Base-by-base conservation (phyloP, 192 early-diverging fungal genomes). In the Coemansia reversa region DNA sequence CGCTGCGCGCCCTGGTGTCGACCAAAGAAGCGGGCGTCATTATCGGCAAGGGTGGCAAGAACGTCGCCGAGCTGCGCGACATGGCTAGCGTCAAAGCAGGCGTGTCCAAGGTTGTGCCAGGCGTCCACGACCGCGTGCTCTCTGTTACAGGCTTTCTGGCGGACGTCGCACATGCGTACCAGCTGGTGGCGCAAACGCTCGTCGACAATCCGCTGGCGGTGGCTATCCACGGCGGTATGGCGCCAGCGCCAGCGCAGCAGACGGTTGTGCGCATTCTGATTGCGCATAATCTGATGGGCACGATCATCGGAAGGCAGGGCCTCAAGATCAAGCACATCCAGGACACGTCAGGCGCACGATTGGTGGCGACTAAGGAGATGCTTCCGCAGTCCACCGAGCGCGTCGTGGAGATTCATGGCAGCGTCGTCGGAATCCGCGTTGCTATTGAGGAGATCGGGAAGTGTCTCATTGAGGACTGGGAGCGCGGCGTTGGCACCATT, bases 261-360 rank as follows among this genome's bases (percentile, higher is more conserved):
- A 85, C 89, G 12, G 85, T 89, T 5, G 81, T 98, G 55, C 90
- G 94, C 24, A 74, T 98, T 19, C 84, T 98, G 66, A 93, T 98
- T 65, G 93, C 95, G 23, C 89, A 95, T 76, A 86, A 88, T 65
- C 79, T 92, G 49, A 94, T 98, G 88, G 92, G 92, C 20, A 90
- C 89, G 56, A 85, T 98, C 62, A 97, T 98, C 79, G 97, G 97
- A 35, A 92, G 94, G 65, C 88, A 88, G 70, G 95, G 95, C 52
- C 67, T 85, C 60, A 94, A 93, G 82, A 97, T 98, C 76, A 97
- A 94, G 84, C 91, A 95, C 68, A 92, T 98, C 57, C 96, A 97
- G 82, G 92, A 95, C 49, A 75, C 85, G 16, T 93, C 93, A n/a
- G 86, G 89, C 33, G 92, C 91, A 9, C 88, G 90, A 35, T 86